Base-by-base conservation (phyloP, 768 basidiomycete species). In the Tulasnella sp. region DNA sequence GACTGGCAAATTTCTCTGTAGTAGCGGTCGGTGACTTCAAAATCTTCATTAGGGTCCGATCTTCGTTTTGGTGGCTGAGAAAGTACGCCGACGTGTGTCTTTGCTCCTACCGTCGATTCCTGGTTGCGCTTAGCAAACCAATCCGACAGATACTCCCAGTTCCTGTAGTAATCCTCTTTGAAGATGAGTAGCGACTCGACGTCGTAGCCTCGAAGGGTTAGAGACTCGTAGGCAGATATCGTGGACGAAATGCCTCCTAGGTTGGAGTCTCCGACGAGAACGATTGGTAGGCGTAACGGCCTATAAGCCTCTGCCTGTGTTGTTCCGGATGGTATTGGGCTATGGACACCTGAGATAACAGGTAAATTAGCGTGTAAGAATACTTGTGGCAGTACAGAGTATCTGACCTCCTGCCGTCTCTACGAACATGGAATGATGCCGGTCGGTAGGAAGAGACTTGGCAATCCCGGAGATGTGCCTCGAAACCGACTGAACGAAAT, bases 381-480 rank as follows among this genome's bases (percentile, higher is more conserved):
- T 2, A n/a, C n/a, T n/a, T n/a, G n/a, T n/a, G n/a, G n/a, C n/a
- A n/a, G n/a, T n/a, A n/a, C n/a, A n/a, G n/a, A n/a, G n/a, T n/a
- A n/a, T 76, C 87, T 83, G 80, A 94, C 95, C 96, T 86, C 96
- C 96, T 16, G 95, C 96, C 9, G 96, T 95, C 80, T 98, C 96
- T 62, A 98, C 81, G 77, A 90, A 98, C 83, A 95, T 85, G 76
- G 90, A 86, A 2, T 84, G 82, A 14, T 75, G 76, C 11, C 76
- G 59, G 3, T 63, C 76, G 2, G 72, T 75, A 26, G 76, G 66
- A 0, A 37, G 29, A 73, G 75, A 4, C 78, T 75, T 1, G 89
- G 88, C 76, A 86, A 86, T 32, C 79, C 74, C 39, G 83, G 82
- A 29, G n/a, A 92, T 86, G 75, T 90, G 85, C 41, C 81, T 80